Evolutionary conservation across 257 asterid species (phyloP).

Genomic region (Scutellaria baicalensis): DNA sequence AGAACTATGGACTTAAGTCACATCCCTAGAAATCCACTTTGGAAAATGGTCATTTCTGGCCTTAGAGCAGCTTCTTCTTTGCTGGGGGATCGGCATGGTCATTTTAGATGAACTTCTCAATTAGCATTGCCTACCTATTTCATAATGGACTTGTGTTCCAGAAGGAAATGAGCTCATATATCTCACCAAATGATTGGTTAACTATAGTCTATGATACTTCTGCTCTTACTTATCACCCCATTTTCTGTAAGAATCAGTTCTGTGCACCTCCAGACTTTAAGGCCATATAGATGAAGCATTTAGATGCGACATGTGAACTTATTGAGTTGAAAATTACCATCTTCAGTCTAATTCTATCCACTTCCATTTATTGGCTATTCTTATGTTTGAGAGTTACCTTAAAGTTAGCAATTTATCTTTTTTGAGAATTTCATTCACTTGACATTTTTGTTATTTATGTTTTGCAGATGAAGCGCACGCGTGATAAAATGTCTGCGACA

Average conservation of each 20-base stretch:
- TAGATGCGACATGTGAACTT: conserved; percentile 29
- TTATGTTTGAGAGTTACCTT: background rate
- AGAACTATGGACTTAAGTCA: background rate
- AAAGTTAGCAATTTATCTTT: background rate
- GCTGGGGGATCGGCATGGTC: no score
- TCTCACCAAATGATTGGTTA: no score
- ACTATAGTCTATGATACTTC: no score
- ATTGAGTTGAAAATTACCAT: conserved; percentile 26
- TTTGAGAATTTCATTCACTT: background rate
- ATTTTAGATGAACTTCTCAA: no score
- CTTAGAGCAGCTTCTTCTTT: background rate
- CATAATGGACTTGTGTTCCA: no score
- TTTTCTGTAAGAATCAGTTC: no score
- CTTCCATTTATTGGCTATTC: background rate
- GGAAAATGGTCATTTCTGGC: background rate
- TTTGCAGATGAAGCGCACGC: conserved; percentile 37
- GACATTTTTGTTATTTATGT: background rate
- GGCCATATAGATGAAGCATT: no score
- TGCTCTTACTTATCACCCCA: no score
- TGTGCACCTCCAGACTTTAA: no score
- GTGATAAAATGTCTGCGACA: conserved; percentile 17
- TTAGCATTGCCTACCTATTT: no score
- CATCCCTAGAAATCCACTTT: background rate
- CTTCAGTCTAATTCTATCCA: background rate
- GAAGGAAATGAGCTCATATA: no score